phyloP scores from a whole-genome alignment of 2,329 filamentous ascomycete genomes.

The Alternaria arbusti region DNA sequence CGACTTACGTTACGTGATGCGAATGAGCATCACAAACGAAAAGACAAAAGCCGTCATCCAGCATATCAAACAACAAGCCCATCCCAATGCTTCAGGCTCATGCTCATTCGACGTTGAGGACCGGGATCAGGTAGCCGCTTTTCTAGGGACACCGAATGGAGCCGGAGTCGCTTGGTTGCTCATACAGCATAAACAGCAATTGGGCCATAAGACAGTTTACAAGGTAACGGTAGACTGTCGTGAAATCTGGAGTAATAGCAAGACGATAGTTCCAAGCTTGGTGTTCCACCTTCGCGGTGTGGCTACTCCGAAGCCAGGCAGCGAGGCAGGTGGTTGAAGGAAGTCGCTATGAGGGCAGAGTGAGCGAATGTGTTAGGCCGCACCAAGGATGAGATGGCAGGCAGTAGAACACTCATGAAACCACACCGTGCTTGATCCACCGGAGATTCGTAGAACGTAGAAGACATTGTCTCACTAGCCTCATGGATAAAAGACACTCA shows the following conservation, averaged over 20 bases:
- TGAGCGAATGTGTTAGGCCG: neutral
- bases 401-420: neutral
- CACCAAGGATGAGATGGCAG: neutral
- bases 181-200: slow-evolving; percentile 3
- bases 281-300: neutral
- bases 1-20: slow-evolving; percentile 1
- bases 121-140: neutral
- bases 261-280: neutral
- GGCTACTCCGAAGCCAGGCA: no score
- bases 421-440: neutral
- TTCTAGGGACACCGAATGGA: slow-evolving; percentile 17
- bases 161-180: slow-evolving; percentile 13
- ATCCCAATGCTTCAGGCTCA: neutral
- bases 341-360: neutral
- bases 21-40: neutral
- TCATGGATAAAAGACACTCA: neutral
- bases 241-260: neutral
- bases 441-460: neutral
- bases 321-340: neutral
- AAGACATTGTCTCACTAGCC: neutral
- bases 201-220: slow-evolving; percentile 9
- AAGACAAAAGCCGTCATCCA: neutral
- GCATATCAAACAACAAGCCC: neutral
- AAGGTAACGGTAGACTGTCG: neutral
- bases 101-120: neutral